Percentiles rank a stretch among this genome's conserved stretches.
Evolutionary conservation across 2,329 filamentous ascomycete genomes (phyloP).

Genomic region (Aspergillus novofumigatus): DNA sequence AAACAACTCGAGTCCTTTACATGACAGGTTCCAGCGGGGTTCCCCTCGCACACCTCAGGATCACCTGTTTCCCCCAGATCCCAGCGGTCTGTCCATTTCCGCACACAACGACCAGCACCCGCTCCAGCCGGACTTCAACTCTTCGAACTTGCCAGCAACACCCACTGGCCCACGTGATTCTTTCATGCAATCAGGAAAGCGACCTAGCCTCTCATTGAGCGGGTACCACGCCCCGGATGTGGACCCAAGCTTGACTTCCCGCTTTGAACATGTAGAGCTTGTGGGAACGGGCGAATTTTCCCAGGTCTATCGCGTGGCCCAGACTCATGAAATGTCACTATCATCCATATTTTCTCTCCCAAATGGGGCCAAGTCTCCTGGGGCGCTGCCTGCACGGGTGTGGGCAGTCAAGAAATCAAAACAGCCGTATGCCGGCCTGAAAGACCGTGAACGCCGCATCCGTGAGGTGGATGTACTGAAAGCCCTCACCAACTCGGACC

Average conservation of each 20-base stretch:
- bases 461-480: constrained; percentile 78
- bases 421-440: constrained; percentile 69
- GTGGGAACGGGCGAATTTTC: constrained; percentile 92
- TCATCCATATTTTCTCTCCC: constrained; percentile 43
- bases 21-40: constrained; percentile 49
- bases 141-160: constrained; percentile 66
- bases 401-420: constrained; percentile 95
- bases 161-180: constrained; percentile 66
- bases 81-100: constrained; percentile 79
- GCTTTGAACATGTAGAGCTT: constrained; percentile 76
- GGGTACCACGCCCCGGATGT: constrained; percentile 67
- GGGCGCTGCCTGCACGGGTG: constrained; percentile 55
- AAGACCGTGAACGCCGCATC: constrained; percentile 77
- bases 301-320: constrained; percentile 75
- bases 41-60: constrained; percentile 79
- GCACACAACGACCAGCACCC: constrained; percentile 48
- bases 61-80: constrained; percentile 68
- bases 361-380: constrained; percentile 49
- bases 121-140: constrained; percentile 39
- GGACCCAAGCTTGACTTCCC: constrained; percentile 67
- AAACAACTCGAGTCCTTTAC: constrained; percentile 53
- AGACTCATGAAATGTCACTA: constrained; percentile 33
- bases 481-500: constrained; percentile 72
- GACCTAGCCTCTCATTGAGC: constrained; percentile 66
- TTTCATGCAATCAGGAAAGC: constrained; percentile 55